Conservation (phyloP, 805 yeast genomes). For the Komagataella pastoris region DNA sequence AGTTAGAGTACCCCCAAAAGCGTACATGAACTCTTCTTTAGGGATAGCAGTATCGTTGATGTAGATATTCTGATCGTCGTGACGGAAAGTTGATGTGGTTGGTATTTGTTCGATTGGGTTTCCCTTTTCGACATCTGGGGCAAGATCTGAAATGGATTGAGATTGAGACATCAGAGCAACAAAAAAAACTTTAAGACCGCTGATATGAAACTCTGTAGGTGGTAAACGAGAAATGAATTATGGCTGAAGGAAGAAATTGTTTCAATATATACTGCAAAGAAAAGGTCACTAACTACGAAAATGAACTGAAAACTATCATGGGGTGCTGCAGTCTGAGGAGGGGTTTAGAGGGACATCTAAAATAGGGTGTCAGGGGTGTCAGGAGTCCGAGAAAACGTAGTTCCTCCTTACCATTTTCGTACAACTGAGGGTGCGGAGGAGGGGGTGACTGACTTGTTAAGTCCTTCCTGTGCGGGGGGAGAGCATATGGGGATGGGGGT, state of each 20-base stretch:
- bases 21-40: constrained; percentile 42
- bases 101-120: not conserved
- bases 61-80: constrained; percentile 26
- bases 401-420: not conserved
- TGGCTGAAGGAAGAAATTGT: not conserved
- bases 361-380: not conserved
- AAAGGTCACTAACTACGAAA: not conserved
- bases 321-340: not conserved
- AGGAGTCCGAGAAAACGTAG: not conserved
- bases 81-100: constrained; percentile 16
- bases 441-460: not conserved
- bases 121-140: not conserved
- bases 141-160: not conserved
- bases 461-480: not conserved
- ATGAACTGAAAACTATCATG: not conserved
- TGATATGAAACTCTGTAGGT: not conserved
- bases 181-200: not conserved
- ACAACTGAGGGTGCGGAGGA: not conserved
- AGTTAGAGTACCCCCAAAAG: constrained; percentile 47
- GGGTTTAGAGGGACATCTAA: not conserved
- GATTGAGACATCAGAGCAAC: not conserved
- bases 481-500: not conserved
- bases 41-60: constrained; percentile 29
- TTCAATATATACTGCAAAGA: not conserved
- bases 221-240: not conserved